A percentile compares a stretch with the other conserved stretches of the same genome.
These are phyloP conservation scores for Beauveria rudraprayagi DNA, from an alignment of 2,329 filamentous ascomycete species.

Conservation along the genomic window DNA sequence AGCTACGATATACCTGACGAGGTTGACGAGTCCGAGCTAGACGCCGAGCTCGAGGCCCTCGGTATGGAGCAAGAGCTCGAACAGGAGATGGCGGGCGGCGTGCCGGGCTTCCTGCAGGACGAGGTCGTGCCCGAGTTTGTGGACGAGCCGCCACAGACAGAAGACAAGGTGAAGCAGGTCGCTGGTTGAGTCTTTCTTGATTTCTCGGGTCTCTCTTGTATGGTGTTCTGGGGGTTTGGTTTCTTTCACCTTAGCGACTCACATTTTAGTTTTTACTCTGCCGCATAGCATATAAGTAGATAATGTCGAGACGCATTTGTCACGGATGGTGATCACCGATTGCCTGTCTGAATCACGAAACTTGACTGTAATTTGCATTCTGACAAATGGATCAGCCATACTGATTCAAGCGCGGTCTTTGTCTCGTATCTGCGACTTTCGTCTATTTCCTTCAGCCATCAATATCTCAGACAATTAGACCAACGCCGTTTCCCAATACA, in stretches of 20 bases:
- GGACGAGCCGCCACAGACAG: slow-evolving; percentile 73
- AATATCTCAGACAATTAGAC: not conserved
- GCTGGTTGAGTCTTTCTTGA: slow-evolving; percentile 37
- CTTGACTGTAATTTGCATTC: not conserved
- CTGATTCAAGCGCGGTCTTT: not conserved
- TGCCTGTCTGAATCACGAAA: not conserved
- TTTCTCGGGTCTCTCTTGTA: not conserved
- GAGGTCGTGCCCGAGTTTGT: slow-evolving; percentile 83
- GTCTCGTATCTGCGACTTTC: not conserved
- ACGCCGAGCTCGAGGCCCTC: slow-evolving; percentile 90
- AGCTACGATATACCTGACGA: slow-evolving; percentile 95
- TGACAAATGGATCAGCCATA: not conserved
- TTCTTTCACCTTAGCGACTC: not conserved
- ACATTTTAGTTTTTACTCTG: not conserved
- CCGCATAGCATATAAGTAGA: not conserved
- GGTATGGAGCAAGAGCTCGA: slow-evolving; percentile 92
- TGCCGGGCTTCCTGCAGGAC: slow-evolving; percentile 85
- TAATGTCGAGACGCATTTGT: not conserved
- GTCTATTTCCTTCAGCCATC: not conserved
- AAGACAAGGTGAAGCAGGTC: slow-evolving; percentile 73
- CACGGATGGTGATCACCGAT: not conserved
- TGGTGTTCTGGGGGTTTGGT: not conserved
- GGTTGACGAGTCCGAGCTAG: slow-evolving; percentile 91
- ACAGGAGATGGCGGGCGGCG: slow-evolving; percentile 51
- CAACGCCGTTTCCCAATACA: not conserved